Evolutionary conservation across 371 early-diverging fungal species (phyloP).

Genomic region (Encephalitozoon cuniculi): DNA sequence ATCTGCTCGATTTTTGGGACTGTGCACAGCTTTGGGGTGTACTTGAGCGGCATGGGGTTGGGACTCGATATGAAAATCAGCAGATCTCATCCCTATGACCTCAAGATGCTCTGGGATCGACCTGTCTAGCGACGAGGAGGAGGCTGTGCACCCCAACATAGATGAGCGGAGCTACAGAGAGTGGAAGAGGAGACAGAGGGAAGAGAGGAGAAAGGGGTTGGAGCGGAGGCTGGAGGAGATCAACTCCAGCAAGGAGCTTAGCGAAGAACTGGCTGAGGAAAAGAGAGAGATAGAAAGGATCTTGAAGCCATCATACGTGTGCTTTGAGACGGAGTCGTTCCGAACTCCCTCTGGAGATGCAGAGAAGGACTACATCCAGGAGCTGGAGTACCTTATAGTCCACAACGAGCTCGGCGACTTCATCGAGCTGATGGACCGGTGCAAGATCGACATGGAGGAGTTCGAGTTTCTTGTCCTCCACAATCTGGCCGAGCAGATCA

Average conservation of each 20-base stretch:
- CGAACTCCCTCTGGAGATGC: background rate
- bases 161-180: constrained; percentile 44
- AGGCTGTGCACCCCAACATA: constrained; percentile 55
- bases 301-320: background rate
- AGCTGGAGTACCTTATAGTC: constrained; percentile 3
- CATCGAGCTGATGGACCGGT: constrained; percentile 21
- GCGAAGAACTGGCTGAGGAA: background rate
- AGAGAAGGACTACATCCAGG: constrained; percentile 28
- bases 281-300: background rate
- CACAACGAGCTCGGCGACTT: constrained; percentile 27
- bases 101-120: background rate
- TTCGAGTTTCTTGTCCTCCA: constrained; percentile 38
- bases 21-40: constrained; percentile 21
- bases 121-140: constrained; percentile 7
- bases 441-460: constrained; percentile 29
- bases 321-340: constrained; percentile 4
- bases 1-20: constrained; percentile 26
- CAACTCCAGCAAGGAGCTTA: background rate
- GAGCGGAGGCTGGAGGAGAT: constrained; percentile 16
- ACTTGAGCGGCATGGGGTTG: constrained; percentile 25
- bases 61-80: constrained; percentile 16
- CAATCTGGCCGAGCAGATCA: constrained; percentile 47
- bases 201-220: constrained; percentile 20
- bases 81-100: background rate
- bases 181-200: constrained; percentile 34